Evolutionary conservation across 306 rosid genomes (phyloP), one percentile per base, ranked within the genome.

Genomic region (Trifolium subterraneum): DNA sequence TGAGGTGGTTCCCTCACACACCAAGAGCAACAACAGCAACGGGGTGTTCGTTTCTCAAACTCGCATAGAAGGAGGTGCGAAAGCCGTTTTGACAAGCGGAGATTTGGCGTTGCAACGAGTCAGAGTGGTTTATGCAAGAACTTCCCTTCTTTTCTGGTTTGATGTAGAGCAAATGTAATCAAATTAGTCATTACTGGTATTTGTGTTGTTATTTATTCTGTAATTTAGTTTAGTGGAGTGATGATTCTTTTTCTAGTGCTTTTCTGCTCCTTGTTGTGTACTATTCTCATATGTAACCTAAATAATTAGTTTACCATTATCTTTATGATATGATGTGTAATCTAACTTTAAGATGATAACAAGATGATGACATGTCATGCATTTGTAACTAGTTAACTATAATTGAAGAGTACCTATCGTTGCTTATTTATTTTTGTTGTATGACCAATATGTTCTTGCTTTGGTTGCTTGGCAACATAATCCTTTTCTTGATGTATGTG

Each of bases 61-160:
- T 31, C 94, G 97, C n/a, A 93, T 93, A 0, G 98, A 93, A 73
- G 98, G 97, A 1, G 98, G 98, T 1, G 90, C 97, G 51, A 93
- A 88, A 79, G 98, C 98, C 11, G 94, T 93, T 50, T 58, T 88
- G 60, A 93, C 96, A 7, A 87, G 88, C 19, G 98, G 97, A 12
- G 86, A 91, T 79, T 77, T 94, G 75, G 74, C 84, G 1, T 78
- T 94, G 90, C 97, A 90, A 82, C 94, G 97, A 14, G 98, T 94
- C 61, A 86, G 96, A 73, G 98, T 94, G 47, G 90, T 91, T 67
- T 94, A 91, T 83, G 82, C 96, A 39, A 80, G 90, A 75, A 86
- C 97, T 6, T 85, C 91, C 22, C 81, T 94, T 66, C 82, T 94
- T 68, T 94, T 94, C 87, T 94, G 98, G 98, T 94, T 94, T 82